A percentile compares a stretch with the other conserved stretches of the same genome.
These are phyloP conservation scores for Pichia phayaonensis DNA, from an alignment of 805 yeast genomes.

Conservation along the genomic window DNA sequence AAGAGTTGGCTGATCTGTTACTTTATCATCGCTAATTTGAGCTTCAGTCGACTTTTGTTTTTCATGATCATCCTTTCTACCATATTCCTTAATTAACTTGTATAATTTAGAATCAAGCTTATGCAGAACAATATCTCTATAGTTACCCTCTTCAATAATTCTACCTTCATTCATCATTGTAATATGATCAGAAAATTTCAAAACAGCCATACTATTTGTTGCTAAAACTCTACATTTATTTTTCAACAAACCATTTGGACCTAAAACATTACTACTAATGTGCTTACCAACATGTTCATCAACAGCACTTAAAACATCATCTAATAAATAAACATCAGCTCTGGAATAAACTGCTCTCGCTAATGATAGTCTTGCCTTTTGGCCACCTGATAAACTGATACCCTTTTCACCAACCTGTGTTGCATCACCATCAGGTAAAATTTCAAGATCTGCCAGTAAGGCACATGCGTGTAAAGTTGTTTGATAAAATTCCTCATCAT, in stretches of 20 bases:
- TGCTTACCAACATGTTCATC: slow-evolving; percentile 95
- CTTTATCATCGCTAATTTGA: slow-evolving; percentile 3
- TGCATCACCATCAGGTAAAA: slow-evolving; percentile 80
- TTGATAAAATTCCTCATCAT: slow-evolving; percentile 73
- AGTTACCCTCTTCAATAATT: slow-evolving; percentile 59
- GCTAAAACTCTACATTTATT: slow-evolving; percentile 49
- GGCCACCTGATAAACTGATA: slow-evolving; percentile 94
- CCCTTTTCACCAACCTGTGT: slow-evolving; percentile 98
- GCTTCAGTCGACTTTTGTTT: slow-evolving; percentile 15
- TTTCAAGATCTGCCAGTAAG: slow-evolving; percentile 64
- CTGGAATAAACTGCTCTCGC: slow-evolving; percentile 96
- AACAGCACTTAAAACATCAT: slow-evolving; percentile 92
- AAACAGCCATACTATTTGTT: slow-evolving; percentile 50
- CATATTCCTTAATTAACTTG: slow-evolving; percentile 45
- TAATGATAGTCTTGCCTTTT: slow-evolving; percentile 87
- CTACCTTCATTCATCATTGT: slow-evolving; percentile 56
- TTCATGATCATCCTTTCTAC: slow-evolving; percentile 32
- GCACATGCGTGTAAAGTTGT: slow-evolving; percentile 86
- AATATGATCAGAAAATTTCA: slow-evolving; percentile 52
- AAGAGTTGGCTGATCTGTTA: background rate
- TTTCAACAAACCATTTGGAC: slow-evolving; percentile 38
- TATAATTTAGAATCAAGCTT: slow-evolving; percentile 34
- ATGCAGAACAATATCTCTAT: slow-evolving; percentile 35
- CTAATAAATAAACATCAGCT: slow-evolving; percentile 84
- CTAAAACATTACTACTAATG: slow-evolving; percentile 53